These are phyloP conservation scores for Flaveria floridana DNA, from an alignment of 140 eudicot genomes.

Conservation along the genomic window DNA sequence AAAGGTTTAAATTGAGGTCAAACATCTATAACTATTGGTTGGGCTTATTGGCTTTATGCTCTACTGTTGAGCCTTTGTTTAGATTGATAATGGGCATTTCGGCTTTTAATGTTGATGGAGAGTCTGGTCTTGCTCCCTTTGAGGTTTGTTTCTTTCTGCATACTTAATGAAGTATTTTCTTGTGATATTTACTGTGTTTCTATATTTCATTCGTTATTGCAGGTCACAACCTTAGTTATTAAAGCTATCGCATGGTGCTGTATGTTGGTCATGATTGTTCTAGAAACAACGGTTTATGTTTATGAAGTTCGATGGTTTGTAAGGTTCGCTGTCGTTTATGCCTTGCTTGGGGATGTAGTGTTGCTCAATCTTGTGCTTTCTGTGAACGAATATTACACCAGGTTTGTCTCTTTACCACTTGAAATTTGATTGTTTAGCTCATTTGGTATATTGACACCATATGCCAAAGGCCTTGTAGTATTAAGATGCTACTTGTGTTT, in stretches of 20 bases:
- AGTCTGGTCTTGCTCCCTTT: constrained; percentile 68
- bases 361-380: constrained; percentile 62
- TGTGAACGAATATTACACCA: constrained; percentile 48
- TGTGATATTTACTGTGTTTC: neutral
- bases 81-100: constrained; percentile 75
- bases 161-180: constrained; percentile 4
- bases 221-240: constrained; percentile 64
- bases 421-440: neutral
- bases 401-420: constrained; percentile 44
- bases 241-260: constrained; percentile 85
- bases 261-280: constrained; percentile 57
- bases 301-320: constrained; percentile 81
- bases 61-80: constrained; percentile 69
- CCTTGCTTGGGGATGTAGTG: constrained; percentile 72
- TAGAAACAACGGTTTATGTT: constrained; percentile 80
- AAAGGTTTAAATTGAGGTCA: constrained; percentile 57
- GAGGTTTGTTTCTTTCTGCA: constrained; percentile 53
- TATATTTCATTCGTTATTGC: constrained; percentile 23
- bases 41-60: constrained; percentile 54
- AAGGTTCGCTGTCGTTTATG: constrained; percentile 70
- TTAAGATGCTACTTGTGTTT: constrained; percentile 19
- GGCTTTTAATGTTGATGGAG: constrained; percentile 65
- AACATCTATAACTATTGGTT: constrained; percentile 62
- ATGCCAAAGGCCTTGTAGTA: neutral
- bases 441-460: constrained; percentile 13